Percentiles rank a stretch among this genome's conserved stretches.
Evolutionary conservation across 1,284 basidiomycete genomes (phyloP).

Genomic region (Inonotus hispidus): DNA sequence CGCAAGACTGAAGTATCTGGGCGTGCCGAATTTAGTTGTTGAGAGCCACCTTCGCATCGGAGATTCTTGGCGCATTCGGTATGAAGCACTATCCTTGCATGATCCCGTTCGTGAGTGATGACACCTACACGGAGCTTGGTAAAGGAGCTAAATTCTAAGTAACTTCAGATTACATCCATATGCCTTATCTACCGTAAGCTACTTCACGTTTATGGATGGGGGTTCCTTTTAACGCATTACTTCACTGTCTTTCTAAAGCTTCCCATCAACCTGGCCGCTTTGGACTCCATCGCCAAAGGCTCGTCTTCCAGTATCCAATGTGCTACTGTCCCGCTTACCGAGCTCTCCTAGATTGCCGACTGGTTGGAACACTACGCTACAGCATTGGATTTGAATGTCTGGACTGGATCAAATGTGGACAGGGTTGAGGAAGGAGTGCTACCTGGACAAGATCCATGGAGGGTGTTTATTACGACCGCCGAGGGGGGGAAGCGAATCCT

Average conservation of each 20-base stretch:
- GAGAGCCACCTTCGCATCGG: conserved; percentile 52
- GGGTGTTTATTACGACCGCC: conserved; percentile 28
- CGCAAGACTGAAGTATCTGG: conserved; percentile 52
- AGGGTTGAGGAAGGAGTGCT: conserved; percentile 22
- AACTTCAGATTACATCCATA: conserved; percentile 46
- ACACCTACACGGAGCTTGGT: neutral
- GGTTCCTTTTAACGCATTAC: neutral
- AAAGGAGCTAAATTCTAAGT: conserved; percentile 9
- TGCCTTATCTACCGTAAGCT: conserved; percentile 50
- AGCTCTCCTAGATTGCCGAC: conserved; percentile 46
- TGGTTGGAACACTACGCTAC: conserved; percentile 67
- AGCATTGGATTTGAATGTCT: conserved; percentile 58
- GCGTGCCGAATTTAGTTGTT: conserved; percentile 46
- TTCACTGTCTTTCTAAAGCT: conserved; percentile 21
- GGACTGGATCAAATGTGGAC: conserved; percentile 44
- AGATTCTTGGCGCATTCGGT: conserved; percentile 54
- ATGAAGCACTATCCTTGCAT: conserved; percentile 57
- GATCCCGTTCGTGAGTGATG: conserved; percentile 55
- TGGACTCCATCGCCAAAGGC: conserved; percentile 51
- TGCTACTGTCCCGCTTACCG: conserved; percentile 19
- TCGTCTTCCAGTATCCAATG: neutral
- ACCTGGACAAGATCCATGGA: conserved; percentile 30
- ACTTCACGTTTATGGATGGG: too few species aligned
- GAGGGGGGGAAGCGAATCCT: conserved; percentile 26
- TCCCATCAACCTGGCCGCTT: conserved; percentile 36